phyloP scores from a whole-genome alignment of 306 rosid species.

The Nissolia schottii region DNA sequence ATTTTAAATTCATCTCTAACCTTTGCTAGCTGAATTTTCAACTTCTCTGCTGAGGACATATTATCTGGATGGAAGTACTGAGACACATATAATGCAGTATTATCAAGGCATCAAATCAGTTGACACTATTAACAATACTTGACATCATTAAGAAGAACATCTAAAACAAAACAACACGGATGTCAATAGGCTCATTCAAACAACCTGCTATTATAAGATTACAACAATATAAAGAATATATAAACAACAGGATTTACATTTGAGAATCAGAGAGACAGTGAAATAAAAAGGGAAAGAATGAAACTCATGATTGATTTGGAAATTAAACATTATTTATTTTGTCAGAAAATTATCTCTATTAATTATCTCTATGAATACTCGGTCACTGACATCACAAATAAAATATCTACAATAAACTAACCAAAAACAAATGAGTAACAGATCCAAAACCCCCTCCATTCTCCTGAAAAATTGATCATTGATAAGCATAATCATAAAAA shows the following conservation, averaged over 20 bases:
- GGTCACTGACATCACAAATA: background rate
- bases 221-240: background rate
- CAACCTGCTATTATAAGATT: background rate
- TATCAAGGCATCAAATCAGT: slow-evolving; percentile 8
- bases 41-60: slow-evolving; percentile 78
- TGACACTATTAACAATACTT: background rate
- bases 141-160: background rate
- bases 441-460: background rate
- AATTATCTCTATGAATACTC: no score
- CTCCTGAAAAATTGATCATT: background rate
- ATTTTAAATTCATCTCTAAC: slow-evolving; percentile 84
- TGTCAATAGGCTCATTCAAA: background rate
- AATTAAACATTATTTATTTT: background rate
- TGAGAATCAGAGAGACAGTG: background rate
- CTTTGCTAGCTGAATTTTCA: slow-evolving; percentile 76
- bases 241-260: background rate
- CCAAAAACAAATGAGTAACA: background rate
- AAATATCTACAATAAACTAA: no score
- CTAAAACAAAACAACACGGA: background rate
- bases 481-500: background rate
- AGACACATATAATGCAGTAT: slow-evolving; percentile 23
- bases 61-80: slow-evolving; percentile 94
- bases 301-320: background rate
- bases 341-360: background rate
- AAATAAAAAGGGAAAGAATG: background rate